Base-by-base conservation (phyloP, 768 basidiomycete genomes). In the Paxillus rubicundulus region DNA sequence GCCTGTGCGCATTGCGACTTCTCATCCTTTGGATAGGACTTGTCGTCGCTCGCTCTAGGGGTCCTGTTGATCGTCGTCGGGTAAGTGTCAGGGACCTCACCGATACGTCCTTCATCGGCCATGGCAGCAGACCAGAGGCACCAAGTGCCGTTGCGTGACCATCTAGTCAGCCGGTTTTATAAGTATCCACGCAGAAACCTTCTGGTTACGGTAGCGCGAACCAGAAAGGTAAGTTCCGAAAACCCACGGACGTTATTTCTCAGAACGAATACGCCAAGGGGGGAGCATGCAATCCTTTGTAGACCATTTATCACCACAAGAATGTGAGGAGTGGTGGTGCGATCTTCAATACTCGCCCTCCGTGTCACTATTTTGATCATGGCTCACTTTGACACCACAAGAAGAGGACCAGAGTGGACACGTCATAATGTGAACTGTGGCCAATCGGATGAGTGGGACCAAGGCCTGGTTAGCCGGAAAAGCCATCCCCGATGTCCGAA, bases 1-100 rank as follows among this genome's bases (percentile, higher is more conserved):
- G 54, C 58, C 14, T 71, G 70, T 39, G 54, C 56, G 21, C 59
- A 67, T 17, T 63, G 58, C 4, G 28, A 49, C 24, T 47, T 55
- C 42, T 56, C 49, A 30, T 49, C 40, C 21, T 41, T 57, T 40
- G 17, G 37, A 42, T 50, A 51, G n/a, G 48, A 46, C 21, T 65
- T 62, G 52, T 64, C 50, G 39, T 66, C 56, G 42, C 44, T 53
- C 32, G 46, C 9, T 18, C 53, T 51, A 37, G 55, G 51, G 4
- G 27, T 9, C 10, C 7, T 24, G 27, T 47, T 33, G 12, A 43
- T 12, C 24, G 30, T 16, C 13, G 55, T 20, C 27, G 34, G 36
- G 33, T 28, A 3, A 20, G 55, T 36, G 6, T 42, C 51, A 24
- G 18, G 42, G 40, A 20, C 37, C n/a, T 38, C 37, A 8, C 13